These are phyloP conservation scores for Lichtheimia ramosa DNA, from an alignment of 371 early-diverging fungal species.

Conservation along the genomic window DNA sequence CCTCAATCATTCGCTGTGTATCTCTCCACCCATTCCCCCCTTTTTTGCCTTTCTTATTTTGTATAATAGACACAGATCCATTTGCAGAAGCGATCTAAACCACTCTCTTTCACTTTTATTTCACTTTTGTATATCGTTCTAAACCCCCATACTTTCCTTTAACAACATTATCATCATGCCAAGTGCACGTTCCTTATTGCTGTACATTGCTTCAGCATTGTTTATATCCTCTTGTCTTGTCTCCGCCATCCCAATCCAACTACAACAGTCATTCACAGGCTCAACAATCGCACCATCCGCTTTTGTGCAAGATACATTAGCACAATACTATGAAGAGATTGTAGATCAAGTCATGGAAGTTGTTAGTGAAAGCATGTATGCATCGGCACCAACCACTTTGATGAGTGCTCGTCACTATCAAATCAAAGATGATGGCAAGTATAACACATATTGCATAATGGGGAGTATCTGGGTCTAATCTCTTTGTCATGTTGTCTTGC, in stretches of 20 bases:
- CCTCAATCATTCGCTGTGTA: no score
- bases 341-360: conserved; percentile 43
- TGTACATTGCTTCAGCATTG: neutral
- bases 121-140: no score
- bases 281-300: neutral
- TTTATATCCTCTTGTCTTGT: neutral
- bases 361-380: conserved; percentile 23
- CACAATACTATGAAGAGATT: conserved; percentile 44
- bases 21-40: no score
- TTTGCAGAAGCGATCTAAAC: no score
- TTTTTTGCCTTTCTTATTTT: no score
- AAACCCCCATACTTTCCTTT: no score
- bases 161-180: no score
- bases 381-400: conserved; percentile 24
- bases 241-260: neutral
- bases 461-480: neutral
- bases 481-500: neutral
- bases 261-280: neutral
- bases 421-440: conserved; percentile 17
- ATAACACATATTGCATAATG: neutral
- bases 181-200: conserved; percentile 1
- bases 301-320: conserved; percentile 13
- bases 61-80: no score
- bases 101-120: no score
- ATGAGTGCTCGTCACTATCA: conserved; percentile 11